Evolutionary conservation across 2,329 filamentous ascomycete genomes (phyloP).

Genomic region (Helotiales sp.): DNA sequence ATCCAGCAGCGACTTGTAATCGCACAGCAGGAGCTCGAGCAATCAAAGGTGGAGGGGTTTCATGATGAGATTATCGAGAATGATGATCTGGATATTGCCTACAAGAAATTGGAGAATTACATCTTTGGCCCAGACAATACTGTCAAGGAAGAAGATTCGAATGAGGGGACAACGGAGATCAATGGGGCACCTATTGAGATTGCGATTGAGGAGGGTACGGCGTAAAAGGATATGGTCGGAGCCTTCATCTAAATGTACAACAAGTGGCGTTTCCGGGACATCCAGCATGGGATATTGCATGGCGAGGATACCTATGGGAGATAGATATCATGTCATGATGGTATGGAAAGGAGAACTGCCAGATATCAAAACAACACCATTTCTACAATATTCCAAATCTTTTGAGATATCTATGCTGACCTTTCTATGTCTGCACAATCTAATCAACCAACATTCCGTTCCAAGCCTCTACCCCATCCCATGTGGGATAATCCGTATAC

Average conservation of each 20-base stretch:
- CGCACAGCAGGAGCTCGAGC: constrained; percentile 42
- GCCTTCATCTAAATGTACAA: not conserved
- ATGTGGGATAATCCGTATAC: constrained; percentile 39
- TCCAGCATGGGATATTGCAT: not conserved
- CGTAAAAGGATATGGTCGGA: not conserved
- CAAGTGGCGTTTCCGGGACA: not conserved
- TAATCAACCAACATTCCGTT: constrained; percentile 9
- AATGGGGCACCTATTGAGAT: not conserved
- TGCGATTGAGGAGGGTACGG: not conserved
- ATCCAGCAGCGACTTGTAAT: constrained; percentile 45
- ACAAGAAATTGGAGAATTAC: constrained; percentile 49
- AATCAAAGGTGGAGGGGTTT: constrained; percentile 45
- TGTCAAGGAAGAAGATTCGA: not conserved
- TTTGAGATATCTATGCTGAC: not conserved
- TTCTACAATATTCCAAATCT: not conserved
- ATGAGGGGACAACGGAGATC: not conserved
- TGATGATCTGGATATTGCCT: constrained; percentile 50
- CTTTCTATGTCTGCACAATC: not conserved
- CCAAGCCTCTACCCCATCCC: constrained; percentile 19
- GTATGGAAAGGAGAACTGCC: not conserved
- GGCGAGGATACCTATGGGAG: not conserved
- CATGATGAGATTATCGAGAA: constrained; percentile 54
- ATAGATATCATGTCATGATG: not conserved
- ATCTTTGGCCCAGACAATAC: constrained; percentile 39
- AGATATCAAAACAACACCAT: not conserved